Evolutionary conservation across 2,329 filamentous ascomycete species (phyloP).

Genomic region (Mycocentrospora acerina): DNA sequence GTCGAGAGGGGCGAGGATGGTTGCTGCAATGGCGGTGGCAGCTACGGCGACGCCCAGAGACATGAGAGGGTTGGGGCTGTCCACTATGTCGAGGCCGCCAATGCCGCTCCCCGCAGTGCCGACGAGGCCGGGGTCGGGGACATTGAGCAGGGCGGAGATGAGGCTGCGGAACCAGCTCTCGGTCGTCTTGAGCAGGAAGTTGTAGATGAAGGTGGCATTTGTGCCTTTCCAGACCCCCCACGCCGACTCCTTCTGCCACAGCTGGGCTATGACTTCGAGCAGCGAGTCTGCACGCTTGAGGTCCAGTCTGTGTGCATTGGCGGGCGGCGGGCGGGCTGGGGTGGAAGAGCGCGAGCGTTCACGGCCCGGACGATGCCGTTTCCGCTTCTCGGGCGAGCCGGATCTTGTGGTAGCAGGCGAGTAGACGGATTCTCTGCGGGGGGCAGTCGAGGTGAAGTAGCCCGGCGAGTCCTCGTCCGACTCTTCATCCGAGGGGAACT

Average conservation of each 20-base stretch:
- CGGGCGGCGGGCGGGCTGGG: slow-evolving; percentile 43
- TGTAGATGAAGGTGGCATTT: slow-evolving; percentile 91
- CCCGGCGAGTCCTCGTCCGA: slow-evolving; percentile 69
- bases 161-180: slow-evolving; percentile 92
- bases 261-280: slow-evolving; percentile 79
- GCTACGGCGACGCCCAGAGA: slow-evolving; percentile 73
- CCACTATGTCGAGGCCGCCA: slow-evolving; percentile 76
- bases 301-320: slow-evolving; percentile 62
- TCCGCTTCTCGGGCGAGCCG: slow-evolving; percentile 40
- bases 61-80: slow-evolving; percentile 78
- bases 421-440: slow-evolving; percentile 46
- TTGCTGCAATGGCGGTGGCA: slow-evolving; percentile 68
- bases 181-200: slow-evolving; percentile 78
- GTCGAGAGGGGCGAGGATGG: slow-evolving; percentile 84
- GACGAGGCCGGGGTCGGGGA: slow-evolving; percentile 74
- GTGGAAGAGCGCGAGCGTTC: slow-evolving; percentile 41
- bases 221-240: slow-evolving; percentile 94
- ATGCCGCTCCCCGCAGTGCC: slow-evolving; percentile 43
- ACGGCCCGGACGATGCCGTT: slow-evolving; percentile 37
- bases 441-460: slow-evolving; percentile 77
- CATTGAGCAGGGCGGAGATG: slow-evolving; percentile 84
- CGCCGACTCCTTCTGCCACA: slow-evolving; percentile 86
- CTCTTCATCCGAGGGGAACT: slow-evolving; percentile 66
- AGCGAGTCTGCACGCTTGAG: slow-evolving; percentile 78
- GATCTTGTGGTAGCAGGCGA: slow-evolving; percentile 40